Conservation (phyloP, 345 rosid species). For the Linum usitatissimum region DNA sequence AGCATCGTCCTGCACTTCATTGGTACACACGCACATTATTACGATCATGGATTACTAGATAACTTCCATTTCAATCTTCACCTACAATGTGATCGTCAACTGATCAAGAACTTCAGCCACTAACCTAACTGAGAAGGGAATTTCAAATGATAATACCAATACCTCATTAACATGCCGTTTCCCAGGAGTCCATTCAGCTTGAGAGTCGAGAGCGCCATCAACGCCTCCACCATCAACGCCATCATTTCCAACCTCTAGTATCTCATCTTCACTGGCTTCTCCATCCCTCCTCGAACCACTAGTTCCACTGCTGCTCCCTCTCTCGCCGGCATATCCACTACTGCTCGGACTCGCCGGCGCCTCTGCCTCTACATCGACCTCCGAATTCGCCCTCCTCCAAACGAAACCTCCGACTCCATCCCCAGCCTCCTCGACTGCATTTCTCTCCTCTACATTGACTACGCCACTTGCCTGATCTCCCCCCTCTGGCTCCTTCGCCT, state of each 20-base stretch:
- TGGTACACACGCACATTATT: constrained; percentile 14
- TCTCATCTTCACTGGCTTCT: constrained; percentile 49
- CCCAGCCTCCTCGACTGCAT: constrained; percentile 7
- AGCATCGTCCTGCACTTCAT: constrained; percentile 92
- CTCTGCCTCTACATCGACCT: constrained; percentile 36
- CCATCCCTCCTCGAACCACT: constrained; percentile 34
- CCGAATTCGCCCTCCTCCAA: constrained; percentile 36
- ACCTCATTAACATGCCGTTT: constrained; percentile 91
- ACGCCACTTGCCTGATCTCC: constrained; percentile 31
- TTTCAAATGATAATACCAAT: constrained; percentile 1
- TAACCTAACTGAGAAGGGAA: background rate
- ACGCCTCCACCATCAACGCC: constrained; percentile 14
- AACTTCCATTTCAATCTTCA: background rate
- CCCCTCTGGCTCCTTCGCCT: constrained; percentile 34
- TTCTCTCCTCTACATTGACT: too few relatives aligned
- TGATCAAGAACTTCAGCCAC: background rate
- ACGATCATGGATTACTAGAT: background rate
- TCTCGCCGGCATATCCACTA: constrained; percentile 89
- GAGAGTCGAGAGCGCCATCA: constrained; percentile 32
- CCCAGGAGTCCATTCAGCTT: constrained; percentile 55
- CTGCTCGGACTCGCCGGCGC: constrained; percentile 69
- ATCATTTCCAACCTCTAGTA: constrained; percentile 37
- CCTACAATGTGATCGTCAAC: background rate
- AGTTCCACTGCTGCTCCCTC: constrained; percentile 72
- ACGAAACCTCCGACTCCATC: background rate